phyloP scores from a whole-genome alignment of 179 eudicot species.

The Heliamphora pulchella region DNA sequence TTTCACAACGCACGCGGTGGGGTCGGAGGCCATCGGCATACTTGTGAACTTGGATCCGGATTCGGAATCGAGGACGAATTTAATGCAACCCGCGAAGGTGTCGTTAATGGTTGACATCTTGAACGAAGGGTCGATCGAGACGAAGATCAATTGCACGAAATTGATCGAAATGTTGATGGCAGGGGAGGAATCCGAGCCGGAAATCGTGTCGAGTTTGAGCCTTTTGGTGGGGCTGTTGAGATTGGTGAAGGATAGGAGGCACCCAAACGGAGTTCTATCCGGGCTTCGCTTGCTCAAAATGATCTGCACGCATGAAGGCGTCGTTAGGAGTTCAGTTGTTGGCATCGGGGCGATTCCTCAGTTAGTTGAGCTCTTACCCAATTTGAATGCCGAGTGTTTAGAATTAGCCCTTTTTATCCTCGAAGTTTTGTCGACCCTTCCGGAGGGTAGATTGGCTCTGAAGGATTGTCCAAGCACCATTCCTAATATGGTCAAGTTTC shows the following conservation, averaged over 20 bases:
- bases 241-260: constrained; percentile 62
- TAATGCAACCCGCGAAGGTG: constrained; percentile 70
- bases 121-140: constrained; percentile 85
- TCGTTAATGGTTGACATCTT: constrained; percentile 82
- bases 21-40: constrained; percentile 69
- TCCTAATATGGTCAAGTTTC: constrained; percentile 49
- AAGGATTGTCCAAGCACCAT: constrained; percentile 55
- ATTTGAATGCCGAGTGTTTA: constrained; percentile 51
- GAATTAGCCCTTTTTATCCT: constrained; percentile 58
- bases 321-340: constrained; percentile 44
- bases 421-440: constrained; percentile 37
- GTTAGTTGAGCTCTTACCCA: constrained; percentile 59
- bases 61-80: constrained; percentile 39
- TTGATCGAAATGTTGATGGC: constrained; percentile 63
- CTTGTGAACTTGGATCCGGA: constrained; percentile 57
- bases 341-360: constrained; percentile 77
- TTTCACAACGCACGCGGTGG: constrained; percentile 80
- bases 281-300: constrained; percentile 62
- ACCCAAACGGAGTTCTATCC: constrained; percentile 49
- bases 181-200: constrained; percentile 45
- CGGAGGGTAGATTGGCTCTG: constrained; percentile 59
- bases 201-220: constrained; percentile 67
- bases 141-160: constrained; percentile 66
- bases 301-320: constrained; percentile 45
- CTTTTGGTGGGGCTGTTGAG: constrained; percentile 77